Evolutionary conservation across 305 asterid species (phyloP).

Genomic region (Coffea humblotiana): DNA sequence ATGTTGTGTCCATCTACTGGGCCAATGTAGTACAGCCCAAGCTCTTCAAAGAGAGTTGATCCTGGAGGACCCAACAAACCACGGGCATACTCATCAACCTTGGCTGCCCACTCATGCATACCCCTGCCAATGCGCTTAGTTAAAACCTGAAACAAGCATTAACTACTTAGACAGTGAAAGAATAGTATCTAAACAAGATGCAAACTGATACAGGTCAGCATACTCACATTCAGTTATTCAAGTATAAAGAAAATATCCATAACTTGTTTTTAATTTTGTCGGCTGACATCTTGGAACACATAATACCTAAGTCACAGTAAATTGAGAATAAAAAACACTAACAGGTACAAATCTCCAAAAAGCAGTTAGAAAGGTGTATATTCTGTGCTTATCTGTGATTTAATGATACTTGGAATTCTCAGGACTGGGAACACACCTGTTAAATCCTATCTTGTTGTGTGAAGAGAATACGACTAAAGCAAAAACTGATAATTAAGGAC

Average conservation of each 20-base stretch:
- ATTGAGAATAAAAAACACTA: not conserved
- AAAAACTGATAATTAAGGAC: not conserved
- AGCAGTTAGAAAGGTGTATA: not conserved
- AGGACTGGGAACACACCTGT: no score
- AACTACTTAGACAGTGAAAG: slow-evolving; percentile 14
- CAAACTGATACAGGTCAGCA: not conserved
- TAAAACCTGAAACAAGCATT: slow-evolving; percentile 50
- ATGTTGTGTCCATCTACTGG: slow-evolving; percentile 57
- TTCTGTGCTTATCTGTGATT: no score
- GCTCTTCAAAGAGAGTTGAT: slow-evolving; percentile 66
- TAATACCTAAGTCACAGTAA: not conserved
- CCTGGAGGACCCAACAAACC: slow-evolving; percentile 90
- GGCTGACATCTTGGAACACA: not conserved
- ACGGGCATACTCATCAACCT: slow-evolving; percentile 87
- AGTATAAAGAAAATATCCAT: not conserved
- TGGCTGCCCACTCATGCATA: slow-evolving; percentile 95
- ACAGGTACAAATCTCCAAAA: not conserved
- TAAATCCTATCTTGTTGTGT: not conserved
- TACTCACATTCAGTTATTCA: slow-evolving; percentile 2
- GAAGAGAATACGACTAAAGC: not conserved
- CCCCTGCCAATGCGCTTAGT: slow-evolving; percentile 80
- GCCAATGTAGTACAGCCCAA: slow-evolving; percentile 64
- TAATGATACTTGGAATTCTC: not conserved
- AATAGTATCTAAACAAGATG: slow-evolving; percentile 1
- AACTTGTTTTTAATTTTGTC: no score